Evolutionary conservation across 768 basidiomycete species (phyloP).

Genomic region (Boletus vinaceobasis): DNA sequence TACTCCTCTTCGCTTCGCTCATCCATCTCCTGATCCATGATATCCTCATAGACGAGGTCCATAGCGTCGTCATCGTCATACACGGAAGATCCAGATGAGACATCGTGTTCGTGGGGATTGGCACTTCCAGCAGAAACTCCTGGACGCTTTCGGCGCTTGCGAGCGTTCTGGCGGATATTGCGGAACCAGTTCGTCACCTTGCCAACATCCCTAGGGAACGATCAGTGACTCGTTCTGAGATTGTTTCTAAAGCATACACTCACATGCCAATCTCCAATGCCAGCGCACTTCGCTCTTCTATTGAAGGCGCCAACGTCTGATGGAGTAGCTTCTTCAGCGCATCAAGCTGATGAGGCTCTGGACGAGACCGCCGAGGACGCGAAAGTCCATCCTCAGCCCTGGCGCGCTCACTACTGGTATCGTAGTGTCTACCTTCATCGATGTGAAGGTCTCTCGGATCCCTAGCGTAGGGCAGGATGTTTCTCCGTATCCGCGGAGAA

Average conservation of each 20-base stretch:
- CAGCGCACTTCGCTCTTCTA: conserved; percentile 73
- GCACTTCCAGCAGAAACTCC: conserved; percentile 36
- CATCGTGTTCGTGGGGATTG: conserved; percentile 44
- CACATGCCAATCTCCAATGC: conserved; percentile 78
- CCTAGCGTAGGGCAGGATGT: conserved; percentile 26
- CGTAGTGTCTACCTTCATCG: conserved; percentile 25
- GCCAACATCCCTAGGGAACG: conserved; percentile 59
- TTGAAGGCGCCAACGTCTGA: conserved; percentile 69
- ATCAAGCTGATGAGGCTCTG: conserved; percentile 74
- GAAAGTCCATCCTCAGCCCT: conserved; percentile 34
- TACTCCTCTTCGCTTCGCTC: conserved; percentile 64
- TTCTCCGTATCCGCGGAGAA: conserved; percentile 31
- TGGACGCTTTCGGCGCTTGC: conserved; percentile 61
- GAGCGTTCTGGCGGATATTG: conserved; percentile 76
- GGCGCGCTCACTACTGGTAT: conserved; percentile 18
- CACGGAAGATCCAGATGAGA: conserved; percentile 52
- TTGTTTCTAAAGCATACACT: conserved; percentile 22
- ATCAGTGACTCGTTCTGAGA: conserved; percentile 8
- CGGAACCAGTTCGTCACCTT: conserved; percentile 90
- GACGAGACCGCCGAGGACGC: conserved; percentile 69
- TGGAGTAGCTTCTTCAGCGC: conserved; percentile 68
- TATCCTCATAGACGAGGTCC: conserved; percentile 45
- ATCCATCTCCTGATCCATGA: conserved; percentile 49
- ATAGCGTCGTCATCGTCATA: conserved; percentile 43
- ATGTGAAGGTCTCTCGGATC: conserved; percentile 24